Evolutionary conservation across 2,329 filamentous ascomycete species (phyloP), one percentile per base, ranked within the genome.

Genomic region (Elsinoe australis): DNA sequence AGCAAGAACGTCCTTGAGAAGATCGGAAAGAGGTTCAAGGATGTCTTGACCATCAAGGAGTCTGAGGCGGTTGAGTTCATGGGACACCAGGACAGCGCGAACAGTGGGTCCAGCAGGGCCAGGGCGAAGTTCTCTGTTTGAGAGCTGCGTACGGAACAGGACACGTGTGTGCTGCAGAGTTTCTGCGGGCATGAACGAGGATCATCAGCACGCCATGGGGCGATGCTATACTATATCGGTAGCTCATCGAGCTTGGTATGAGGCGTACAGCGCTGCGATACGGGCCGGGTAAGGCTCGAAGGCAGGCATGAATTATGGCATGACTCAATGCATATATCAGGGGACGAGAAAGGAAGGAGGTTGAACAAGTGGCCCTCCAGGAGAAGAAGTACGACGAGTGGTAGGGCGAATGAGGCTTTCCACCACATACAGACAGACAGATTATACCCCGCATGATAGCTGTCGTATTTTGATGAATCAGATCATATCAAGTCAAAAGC

Each of bases 61-160:
- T 75, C 71, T 52, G 92, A 96, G 65, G 67, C 73, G 53, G 80
- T 98, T 51, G 94, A 98, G 71, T 98, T 96, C 71, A 94, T 87
- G 15, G 92, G 92, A 52, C 92, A 98, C 71, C 94, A 87, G 14
- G 94, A 98, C 59, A 86, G 85, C 58, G 90, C 92, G 29, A 85
- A 94, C 66, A 82, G 85, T 52, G 92, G 92, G 57, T 95, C 89
- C 71, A 95, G 87, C 52, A 82, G 94, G 60, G 92, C 92, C 50
- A 96, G 94, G 77, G 86, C 92, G 60, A 98, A 95, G 76, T 87
- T 87, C 68, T 75, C 77, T 44, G 88, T 88, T 61, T 95, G 83
- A 55, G 14, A 18, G 53, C 42, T 24, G 15, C n/a, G n/a, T n/a
- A n/a, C n/a, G n/a, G n/a, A n/a, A n/a, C n/a, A 12, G 26, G 26